Conservation (phyloP, 2,329 filamentous ascomycete genomes). For the Aschersonia sp. region DNA sequence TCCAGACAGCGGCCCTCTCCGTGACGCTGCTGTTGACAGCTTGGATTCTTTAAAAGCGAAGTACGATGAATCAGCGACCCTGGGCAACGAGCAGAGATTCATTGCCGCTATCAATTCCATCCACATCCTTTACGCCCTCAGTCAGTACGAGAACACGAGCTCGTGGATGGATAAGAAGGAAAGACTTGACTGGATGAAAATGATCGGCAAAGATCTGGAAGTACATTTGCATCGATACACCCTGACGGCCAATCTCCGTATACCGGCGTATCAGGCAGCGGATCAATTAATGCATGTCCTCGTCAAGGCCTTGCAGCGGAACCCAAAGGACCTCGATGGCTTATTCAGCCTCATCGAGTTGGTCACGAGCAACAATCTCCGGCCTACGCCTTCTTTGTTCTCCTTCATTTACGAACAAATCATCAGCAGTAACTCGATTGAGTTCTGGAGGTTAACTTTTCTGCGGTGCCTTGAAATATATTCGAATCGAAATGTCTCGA, state of each 20-base stretch:
- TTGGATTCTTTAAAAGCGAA: conserved; percentile 56
- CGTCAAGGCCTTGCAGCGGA: conserved; percentile 62
- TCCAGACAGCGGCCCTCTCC: conserved; percentile 56
- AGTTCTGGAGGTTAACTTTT: conserved; percentile 72
- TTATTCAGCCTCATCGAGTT: conserved; percentile 75
- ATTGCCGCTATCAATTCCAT: conserved; percentile 73
- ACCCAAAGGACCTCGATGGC: conserved; percentile 64
- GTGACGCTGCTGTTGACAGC: conserved; percentile 60
- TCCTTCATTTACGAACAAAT: conserved; percentile 75
- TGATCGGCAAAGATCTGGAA: conserved; percentile 66
- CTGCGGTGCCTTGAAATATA: conserved; percentile 82
- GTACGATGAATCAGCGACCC: conserved; percentile 46
- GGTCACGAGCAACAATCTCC: conserved; percentile 71
- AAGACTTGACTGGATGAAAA: conserved; percentile 43
- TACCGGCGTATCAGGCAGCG: conserved; percentile 77
- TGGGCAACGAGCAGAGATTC: conserved; percentile 54
- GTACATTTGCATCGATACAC: conserved; percentile 54
- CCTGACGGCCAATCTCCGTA: conserved; percentile 56
- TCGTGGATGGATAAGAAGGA: conserved; percentile 60
- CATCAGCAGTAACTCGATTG: conserved; percentile 70
- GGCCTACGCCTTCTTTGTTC: conserved; percentile 59
- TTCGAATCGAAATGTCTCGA: conserved; percentile 59
- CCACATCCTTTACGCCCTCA: conserved; percentile 69
- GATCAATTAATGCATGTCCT: conserved; percentile 80
- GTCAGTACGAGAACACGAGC: conserved; percentile 46